Evolutionary conservation across 2,329 filamentous ascomycete genomes (phyloP).

Genomic region (Beauveria australis): DNA sequence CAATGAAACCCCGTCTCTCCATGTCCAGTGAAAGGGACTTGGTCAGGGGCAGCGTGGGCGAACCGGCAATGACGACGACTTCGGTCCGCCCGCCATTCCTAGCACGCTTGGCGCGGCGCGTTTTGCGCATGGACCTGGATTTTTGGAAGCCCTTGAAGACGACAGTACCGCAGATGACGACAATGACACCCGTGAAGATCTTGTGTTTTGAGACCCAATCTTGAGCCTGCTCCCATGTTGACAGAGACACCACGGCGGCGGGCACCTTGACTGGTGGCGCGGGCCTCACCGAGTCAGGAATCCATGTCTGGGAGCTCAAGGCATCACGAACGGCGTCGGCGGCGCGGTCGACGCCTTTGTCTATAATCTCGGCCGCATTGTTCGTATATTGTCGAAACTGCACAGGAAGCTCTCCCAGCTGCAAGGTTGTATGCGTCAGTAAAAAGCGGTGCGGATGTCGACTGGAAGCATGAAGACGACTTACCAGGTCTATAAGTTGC

Average conservation of each 20-base stretch:
- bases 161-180: constrained; percentile 63
- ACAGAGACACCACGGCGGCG: constrained; percentile 25
- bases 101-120: constrained; percentile 68
- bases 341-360: constrained; percentile 70
- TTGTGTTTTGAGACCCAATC: constrained; percentile 68
- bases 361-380: constrained; percentile 70
- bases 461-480: constrained; percentile 21
- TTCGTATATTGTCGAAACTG: constrained; percentile 64
- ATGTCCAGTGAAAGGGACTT: constrained; percentile 77
- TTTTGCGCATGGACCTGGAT: constrained; percentile 52
- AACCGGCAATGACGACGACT: constrained; percentile 82
- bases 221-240: constrained; percentile 46
- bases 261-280: constrained; percentile 35
- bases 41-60: constrained; percentile 73
- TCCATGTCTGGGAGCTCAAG: constrained; percentile 60
- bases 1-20: constrained; percentile 84
- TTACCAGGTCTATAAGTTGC: constrained; percentile 68
- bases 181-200: constrained; percentile 60
- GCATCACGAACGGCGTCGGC: constrained; percentile 63
- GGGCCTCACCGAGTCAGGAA: constrained; percentile 61
- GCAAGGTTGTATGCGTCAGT: background rate
- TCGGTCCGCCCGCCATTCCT: constrained; percentile 79
- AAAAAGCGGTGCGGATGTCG: background rate
- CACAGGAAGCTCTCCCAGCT: constrained; percentile 47
- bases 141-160: constrained; percentile 43